A percentile compares a stretch with the other conserved stretches of the same genome.
Evolutionary conservation across 1,284 basidiomycete genomes (phyloP).

Genomic region (Malassezia slooffiae): DNA sequence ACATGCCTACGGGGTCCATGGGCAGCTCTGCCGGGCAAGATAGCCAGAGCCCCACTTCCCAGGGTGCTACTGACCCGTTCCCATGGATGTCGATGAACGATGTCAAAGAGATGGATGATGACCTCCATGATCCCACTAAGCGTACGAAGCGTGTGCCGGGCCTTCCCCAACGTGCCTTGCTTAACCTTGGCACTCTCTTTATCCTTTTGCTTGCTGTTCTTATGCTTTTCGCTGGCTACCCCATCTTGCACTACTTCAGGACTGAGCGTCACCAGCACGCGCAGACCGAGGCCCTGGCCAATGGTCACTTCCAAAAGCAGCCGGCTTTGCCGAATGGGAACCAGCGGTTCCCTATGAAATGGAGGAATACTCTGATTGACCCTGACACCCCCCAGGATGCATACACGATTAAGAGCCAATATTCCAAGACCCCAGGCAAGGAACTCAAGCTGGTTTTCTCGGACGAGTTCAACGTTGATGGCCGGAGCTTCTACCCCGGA

Average conservation of each 20-base stretch:
- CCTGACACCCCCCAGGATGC: slow-evolving; percentile 43
- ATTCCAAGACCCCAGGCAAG: slow-evolving; percentile 18
- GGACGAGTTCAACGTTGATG: slow-evolving; percentile 46
- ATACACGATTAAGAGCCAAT: slow-evolving; percentile 49
- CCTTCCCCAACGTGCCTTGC: slow-evolving; percentile 23
- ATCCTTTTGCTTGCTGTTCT: slow-evolving; percentile 27
- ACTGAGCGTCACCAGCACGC: background rate
- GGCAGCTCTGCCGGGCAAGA: no score
- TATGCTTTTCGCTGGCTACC: slow-evolving; percentile 41
- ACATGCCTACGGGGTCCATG: no score
- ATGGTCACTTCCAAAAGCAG: no score
- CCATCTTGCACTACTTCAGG: slow-evolving; percentile 21
- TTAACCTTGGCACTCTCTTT: slow-evolving; percentile 36
- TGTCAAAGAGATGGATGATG: slow-evolving; percentile 27
- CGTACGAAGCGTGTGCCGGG: background rate
- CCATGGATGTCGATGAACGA: slow-evolving; percentile 20
- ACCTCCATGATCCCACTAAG: slow-evolving; percentile 18
- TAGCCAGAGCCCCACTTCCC: no score
- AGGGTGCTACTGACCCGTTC: no score
- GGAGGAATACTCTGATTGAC: slow-evolving; percentile 43
- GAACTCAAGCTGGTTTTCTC: slow-evolving; percentile 43
- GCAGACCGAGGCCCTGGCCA: no score
- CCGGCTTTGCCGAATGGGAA: no score
- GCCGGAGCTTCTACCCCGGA: slow-evolving; percentile 53
- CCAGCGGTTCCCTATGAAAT: no score